These are phyloP conservation scores for Amylocarpus encephaloides DNA, from an alignment of 2,329 filamentous ascomycete species.

Conservation along the genomic window DNA sequence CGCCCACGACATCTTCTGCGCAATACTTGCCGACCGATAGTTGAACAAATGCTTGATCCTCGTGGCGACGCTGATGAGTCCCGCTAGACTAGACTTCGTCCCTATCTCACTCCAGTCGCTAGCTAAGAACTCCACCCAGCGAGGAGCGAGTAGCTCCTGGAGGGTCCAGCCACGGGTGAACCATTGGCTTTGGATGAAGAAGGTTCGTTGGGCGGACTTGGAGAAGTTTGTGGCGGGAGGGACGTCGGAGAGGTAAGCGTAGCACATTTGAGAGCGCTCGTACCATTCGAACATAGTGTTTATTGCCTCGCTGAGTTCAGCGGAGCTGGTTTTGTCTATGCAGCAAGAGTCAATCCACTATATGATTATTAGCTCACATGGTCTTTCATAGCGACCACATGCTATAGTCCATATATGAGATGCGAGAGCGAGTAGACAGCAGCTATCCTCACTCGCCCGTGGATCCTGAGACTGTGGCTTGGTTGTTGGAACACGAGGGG, in stretches of 20 bases:
- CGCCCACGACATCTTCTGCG: slow-evolving; percentile 34
- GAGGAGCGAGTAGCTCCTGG: not conserved
- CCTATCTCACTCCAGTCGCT: not conserved
- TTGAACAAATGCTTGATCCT: not conserved
- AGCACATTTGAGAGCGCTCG: slow-evolving; percentile 9
- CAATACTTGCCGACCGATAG: slow-evolving; percentile 13
- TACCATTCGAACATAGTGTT: slow-evolving; percentile 20
- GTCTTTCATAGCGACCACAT: not conserved
- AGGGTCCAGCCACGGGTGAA: not conserved
- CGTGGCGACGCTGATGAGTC: not conserved
- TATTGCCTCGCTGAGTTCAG: slow-evolving; percentile 17
- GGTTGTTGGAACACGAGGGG: not conserved
- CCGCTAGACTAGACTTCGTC: not conserved
- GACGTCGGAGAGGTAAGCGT: slow-evolving; percentile 14
- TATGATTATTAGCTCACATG: not conserved
- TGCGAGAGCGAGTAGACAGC: not conserved
- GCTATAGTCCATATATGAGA: not conserved
- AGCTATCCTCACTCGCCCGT: not conserved
- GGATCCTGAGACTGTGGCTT: not conserved
- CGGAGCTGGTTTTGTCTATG: slow-evolving; percentile 17
- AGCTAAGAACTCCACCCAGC: not conserved
- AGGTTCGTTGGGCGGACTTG: not conserved
- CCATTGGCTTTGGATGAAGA: not conserved
- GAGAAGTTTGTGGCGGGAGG: not conserved
- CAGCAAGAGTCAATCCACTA: slow-evolving; percentile 13